Evolutionary conservation across 192 early-diverging fungal species (phyloP), one percentile per base, ranked within the genome.

Genomic region (Chytriomyces sp.): DNA sequence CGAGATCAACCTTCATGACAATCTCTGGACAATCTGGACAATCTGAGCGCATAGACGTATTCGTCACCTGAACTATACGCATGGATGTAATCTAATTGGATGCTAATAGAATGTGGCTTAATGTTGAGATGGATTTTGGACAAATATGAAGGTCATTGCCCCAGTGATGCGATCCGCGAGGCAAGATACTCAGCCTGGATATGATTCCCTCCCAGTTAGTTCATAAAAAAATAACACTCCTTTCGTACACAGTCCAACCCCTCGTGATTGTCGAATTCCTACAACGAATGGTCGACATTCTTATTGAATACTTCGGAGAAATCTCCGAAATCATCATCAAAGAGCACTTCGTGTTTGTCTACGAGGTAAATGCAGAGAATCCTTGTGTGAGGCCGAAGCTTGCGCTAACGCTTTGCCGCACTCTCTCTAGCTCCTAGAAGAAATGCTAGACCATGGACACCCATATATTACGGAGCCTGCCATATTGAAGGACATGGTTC

Each of bases 281-380:
- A 28, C 91, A 94, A 56, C 83, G 91, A 37, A 86, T 94, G 32
- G 82, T 88, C 22, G 90, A 93, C 61, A 85, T 94, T 63, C 70
- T 96, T 14, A 69, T 82, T 0, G 93, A 95, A 65, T 98, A 98
- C 73, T 89, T 96, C 61, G 91, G 91, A 19, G 80, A 86, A 36
- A 75, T 98, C 22, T 90, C 91, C 8, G 95, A 97, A 72, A 72
- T 82, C 22, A 88, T 88, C 30, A 86, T 98, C 25, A 93, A 92
- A 79, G 95, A 98, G 61, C 93, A 96, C 81, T 96, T 96, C 89
- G 89, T 91, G 31, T 92, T 90, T 12, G 90, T 96, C 5, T 94
- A 95, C 67, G 89, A 94, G 82, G 88, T 91, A 79, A 30, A 26
- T 40, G 30, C 33, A 64, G 28, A 37, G 32, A 38, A 33, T 40